Conservation (phyloP, 2,329 filamentous ascomycete genomes). For the Aspergillus tamarii region DNA sequence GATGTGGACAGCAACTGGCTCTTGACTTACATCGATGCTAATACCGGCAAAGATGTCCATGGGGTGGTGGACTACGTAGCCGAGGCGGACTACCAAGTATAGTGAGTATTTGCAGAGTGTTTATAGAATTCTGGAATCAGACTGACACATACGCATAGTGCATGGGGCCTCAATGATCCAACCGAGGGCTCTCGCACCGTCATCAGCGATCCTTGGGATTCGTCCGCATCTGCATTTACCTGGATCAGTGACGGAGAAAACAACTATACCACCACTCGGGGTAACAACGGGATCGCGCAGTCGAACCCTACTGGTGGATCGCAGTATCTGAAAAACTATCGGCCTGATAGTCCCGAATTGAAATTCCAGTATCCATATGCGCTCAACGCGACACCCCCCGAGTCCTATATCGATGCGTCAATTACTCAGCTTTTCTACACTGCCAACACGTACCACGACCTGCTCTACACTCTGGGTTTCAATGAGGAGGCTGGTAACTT, state of each 20-base stretch:
- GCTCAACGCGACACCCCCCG: constrained; percentile 6
- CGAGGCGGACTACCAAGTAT: constrained; percentile 19
- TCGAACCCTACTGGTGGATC: constrained; percentile 15
- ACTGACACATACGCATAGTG: background rate
- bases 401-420: constrained; percentile 20
- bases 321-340: constrained; percentile 14
- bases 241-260: constrained; percentile 17
- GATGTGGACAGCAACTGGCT: constrained; percentile 20
- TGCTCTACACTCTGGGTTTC: constrained; percentile 20
- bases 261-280: constrained; percentile 18
- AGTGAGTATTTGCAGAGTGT: constrained; percentile 9
- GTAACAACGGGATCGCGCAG: constrained; percentile 22
- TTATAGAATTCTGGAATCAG: background rate
- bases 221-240: constrained; percentile 14
- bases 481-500: constrained; percentile 21
- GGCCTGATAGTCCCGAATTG: constrained; percentile 11
- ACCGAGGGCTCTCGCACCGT: constrained; percentile 15
- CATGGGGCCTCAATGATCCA: constrained; percentile 20
- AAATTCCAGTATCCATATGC: constrained; percentile 17
- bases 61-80: constrained; percentile 22
- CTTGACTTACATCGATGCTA: constrained; percentile 20
- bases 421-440: constrained; percentile 24
- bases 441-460: constrained; percentile 23
- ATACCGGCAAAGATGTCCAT: constrained; percentile 8
- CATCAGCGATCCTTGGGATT: constrained; percentile 19